Evolutionary conservation across 805 yeast species (phyloP), one percentile per base, ranked within the genome.

Genomic region (Lipomyces sp.): DNA sequence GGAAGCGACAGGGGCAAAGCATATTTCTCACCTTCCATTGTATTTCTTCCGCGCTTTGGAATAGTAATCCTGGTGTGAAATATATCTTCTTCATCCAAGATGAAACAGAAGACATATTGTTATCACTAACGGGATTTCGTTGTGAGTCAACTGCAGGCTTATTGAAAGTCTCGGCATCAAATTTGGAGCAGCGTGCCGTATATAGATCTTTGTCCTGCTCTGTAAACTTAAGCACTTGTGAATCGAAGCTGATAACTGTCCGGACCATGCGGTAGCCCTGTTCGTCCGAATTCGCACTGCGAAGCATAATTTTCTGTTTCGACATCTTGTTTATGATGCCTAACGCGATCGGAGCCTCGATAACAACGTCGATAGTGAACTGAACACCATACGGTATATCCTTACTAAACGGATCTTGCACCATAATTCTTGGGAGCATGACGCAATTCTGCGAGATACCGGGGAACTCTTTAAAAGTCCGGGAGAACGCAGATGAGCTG

Each of bases 311-410:
- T 11, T 28, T 42, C 21, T 18, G n/a, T n/a, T 28, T 28, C n/a
- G 22, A 19, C 4, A 4, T n/a, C 11, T 36, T 33, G 23, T 46
- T 21, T 23, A 41, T 32, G 26, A 48, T 28, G 1, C 52, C 52
- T 6, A 48, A 37, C 29, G 52, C 47, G 28, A 48, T 48, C 21
- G 52, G 48, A 8, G 52, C 52, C 18, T 43, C 47, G 18, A 48
- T 48, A n/a, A 23, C 29, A 22, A 48, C 48, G 35, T 48, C 52
- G 35, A 48, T 21, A 13, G 43, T 42, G 32, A 21, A 48, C 34
- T 48, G 43, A 8, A 37, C 40, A 3, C 52, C 52, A 5, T n/a
- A 28, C 22, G 52, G 52, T 16, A 24, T 23, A 11, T 19, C 11
- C 16, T 31, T 29, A 19, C 32, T 48, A 29, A 21, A 48, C 29